A percentile compares a stretch with the other conserved stretches of the same genome.
Evolutionary conservation across 495 filamentous ascomycete species (phyloP).

Genomic region (Chaetomidium leptoderma): DNA sequence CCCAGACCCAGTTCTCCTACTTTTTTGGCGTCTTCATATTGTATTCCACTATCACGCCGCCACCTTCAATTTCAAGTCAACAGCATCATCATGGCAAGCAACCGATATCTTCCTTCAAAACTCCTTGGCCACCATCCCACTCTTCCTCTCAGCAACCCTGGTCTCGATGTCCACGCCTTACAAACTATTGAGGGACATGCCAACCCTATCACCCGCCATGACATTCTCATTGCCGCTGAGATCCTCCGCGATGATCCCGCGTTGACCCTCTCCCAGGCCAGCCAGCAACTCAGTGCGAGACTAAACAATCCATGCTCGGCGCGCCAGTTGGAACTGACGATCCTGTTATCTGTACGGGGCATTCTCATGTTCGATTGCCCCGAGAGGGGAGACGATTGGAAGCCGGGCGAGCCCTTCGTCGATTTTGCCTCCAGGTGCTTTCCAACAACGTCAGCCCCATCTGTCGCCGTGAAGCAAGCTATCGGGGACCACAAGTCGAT

Average conservation of each 20-base stretch:
- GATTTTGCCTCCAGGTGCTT: slow-evolving; percentile 1
- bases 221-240: background rate
- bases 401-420: background rate
- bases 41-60: no score
- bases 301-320: background rate
- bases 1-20: no score
- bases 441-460: background rate
- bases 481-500: background rate
- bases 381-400: background rate
- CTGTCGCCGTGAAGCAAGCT: background rate
- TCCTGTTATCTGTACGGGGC: background rate
- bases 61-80: no score
- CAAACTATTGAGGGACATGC: no score
- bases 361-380: slow-evolving; percentile 3
- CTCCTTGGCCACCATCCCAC: no score
- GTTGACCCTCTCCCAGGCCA: background rate
- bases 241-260: background rate
- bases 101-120: no score
- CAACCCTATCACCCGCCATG: background rate
- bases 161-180: no score
- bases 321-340: background rate
- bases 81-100: no score
- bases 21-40: no score
- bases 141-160: no score
- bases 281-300: background rate